Evolutionary conservation across 1,284 basidiomycete species (phyloP), one percentile per base, ranked within the genome.

Genomic region (Pisolithus thermaeus): DNA sequence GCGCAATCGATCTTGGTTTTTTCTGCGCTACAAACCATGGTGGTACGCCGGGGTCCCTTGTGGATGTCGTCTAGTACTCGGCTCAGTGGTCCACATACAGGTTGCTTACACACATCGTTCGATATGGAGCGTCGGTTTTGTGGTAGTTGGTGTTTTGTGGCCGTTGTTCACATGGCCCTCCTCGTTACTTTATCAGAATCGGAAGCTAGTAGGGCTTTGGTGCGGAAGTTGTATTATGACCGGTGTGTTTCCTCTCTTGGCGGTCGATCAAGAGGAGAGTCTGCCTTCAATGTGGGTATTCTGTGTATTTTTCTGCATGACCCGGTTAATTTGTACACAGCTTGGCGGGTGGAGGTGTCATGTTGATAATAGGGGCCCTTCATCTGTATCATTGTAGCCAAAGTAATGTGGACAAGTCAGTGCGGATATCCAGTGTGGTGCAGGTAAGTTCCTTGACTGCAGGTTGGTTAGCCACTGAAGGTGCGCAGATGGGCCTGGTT

Each of bases 181-280:
- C 7, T 60, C 61, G 7, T 63, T 66, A 23, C 54, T 63, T 49
- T 50, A 61, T 20, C 59, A 62, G 41, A 61, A 75, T 52, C 52
- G 63, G 49, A 55, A 48, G 1, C 61, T 76, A 23, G 53, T 69
- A 2, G 43, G 67, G 1, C 58, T 66, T 0, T 92, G 87, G 90
- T 63, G 67, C 1, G 25, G 65, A 3, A 70, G 73, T 3, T 92
- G 85, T 65, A 56, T 81, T 3, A 59, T 71, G 9, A 81, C 78
- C 1, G 81, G 77, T 0, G 58, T 88, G 2, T 94, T 94, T 58
- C 90, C 89, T 0, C 61, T 90, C 25, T 71, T 90, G 27, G 72
- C 79, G 14, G 84, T 92, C 3, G 83, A 93, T 57, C 90, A 91
- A 63, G 71, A 75, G 16, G 91, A 94, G 66, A 84, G 73, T 56